Conservation (phyloP, 78 protist genomes). For the Capsaspora owczarzaki region DNA sequence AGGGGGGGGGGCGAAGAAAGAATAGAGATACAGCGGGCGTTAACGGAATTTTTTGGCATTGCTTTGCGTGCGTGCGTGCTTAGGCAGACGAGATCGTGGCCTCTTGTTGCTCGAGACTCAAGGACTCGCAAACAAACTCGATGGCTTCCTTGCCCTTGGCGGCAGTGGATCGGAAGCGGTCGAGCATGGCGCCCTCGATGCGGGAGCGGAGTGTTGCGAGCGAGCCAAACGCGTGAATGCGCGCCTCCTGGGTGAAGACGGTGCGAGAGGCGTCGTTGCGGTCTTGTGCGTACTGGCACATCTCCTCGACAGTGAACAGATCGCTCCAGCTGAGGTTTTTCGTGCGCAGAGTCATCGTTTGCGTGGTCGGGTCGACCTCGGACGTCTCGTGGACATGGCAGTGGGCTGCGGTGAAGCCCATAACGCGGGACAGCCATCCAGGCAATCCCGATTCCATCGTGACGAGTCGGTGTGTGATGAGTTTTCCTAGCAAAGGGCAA, state of each 20-base stretch:
- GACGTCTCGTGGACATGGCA: background rate
- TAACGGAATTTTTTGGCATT: too few relatives aligned
- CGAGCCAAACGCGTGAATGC: conserved; percentile 7
- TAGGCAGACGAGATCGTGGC: too few relatives aligned
- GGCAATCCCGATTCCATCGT: background rate
- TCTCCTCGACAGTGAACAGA: conserved; percentile 30
- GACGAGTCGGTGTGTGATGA: background rate
- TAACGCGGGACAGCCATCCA: background rate
- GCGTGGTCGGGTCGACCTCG: conserved; percentile 16
- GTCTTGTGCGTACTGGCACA: conserved; percentile 21
- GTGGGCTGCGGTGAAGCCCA: background rate
- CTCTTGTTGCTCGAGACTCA: background rate
- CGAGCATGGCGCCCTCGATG: conserved; percentile 10
- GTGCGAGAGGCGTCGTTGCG: conserved; percentile 5
- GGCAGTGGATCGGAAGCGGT: background rate
- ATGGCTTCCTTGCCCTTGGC: conserved; percentile 8
- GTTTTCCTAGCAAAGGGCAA: too few relatives aligned
- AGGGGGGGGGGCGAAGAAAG: too few relatives aligned
- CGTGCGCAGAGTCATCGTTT: conserved; percentile 16
- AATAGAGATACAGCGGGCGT: too few relatives aligned
- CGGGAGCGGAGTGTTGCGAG: background rate
- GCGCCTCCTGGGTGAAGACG: conserved; percentile 18
- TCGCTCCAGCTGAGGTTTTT: conserved; percentile 14
- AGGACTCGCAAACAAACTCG: conserved; percentile 9
- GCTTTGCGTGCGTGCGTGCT: too few relatives aligned